Evolutionary conservation across 768 basidiomycete genomes (phyloP).

Genomic region (Mrakia blollopis): DNA sequence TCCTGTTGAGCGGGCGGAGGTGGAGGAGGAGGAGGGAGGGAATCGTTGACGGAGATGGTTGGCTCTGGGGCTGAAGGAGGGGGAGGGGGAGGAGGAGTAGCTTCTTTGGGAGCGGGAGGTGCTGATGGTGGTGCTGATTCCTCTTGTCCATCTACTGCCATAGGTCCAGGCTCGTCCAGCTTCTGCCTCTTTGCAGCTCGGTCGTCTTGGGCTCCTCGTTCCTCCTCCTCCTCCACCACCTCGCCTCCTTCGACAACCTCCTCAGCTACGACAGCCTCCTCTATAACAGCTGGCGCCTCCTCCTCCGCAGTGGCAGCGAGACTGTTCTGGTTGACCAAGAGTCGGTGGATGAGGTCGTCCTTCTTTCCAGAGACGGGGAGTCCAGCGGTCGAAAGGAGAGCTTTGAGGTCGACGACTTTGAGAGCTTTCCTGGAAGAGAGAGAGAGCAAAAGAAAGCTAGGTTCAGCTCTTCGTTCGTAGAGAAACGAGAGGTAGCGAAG

Average conservation of each 20-base stretch:
- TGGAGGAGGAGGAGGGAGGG: not conserved
- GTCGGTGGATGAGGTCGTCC: constrained; percentile 38
- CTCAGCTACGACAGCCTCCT: not conserved
- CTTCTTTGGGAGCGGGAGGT: not conserved
- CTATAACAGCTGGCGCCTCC: no score
- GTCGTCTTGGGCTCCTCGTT: not conserved
- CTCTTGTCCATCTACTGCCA: not conserved
- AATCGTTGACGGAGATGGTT: not conserved
- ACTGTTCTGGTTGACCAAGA: not conserved
- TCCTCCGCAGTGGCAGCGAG: not conserved
- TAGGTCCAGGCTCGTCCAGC: not conserved
- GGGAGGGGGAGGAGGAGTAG: no score
- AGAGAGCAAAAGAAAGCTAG: no score
- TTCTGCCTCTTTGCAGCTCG: constrained; percentile 1
- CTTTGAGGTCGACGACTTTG: constrained; percentile 39
- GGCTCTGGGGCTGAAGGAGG: not conserved
- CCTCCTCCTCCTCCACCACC: not conserved
- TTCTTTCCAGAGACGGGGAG: constrained; percentile 38
- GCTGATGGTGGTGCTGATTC: not conserved
- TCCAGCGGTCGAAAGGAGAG: constrained; percentile 33
- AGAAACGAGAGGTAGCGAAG: not conserved
- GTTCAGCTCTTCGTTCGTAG: no score
- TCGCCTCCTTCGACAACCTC: not conserved
- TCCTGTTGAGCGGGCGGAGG: not conserved
- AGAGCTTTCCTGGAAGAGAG: constrained; percentile 31